A percentile compares a stretch with the other conserved stretches of the same genome.
Conservation (phyloP, 306 rosid species). For the Prunus campanulata region DNA sequence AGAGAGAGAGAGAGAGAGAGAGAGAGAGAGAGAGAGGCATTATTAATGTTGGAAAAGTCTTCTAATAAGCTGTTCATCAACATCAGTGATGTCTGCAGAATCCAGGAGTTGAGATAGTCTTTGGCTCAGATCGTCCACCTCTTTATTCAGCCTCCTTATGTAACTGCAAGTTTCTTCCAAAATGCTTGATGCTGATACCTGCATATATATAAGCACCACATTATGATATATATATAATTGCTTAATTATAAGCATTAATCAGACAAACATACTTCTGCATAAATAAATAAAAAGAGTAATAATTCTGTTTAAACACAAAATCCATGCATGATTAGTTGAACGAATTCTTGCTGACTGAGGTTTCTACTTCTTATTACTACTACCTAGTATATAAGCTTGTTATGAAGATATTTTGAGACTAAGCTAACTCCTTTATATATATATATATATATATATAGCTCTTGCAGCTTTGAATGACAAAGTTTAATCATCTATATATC, state of each 20-base stretch:
- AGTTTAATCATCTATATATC: too few species aligned
- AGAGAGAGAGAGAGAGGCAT: conserved; percentile 9
- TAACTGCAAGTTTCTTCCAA: conserved; percentile 43
- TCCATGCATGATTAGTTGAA: neutral
- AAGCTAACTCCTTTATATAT: too few species aligned
- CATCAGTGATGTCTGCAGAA: conserved; percentile 25
- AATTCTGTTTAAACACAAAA: neutral
- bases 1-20: neutral
- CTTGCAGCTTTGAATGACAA: too few species aligned
- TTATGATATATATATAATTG: too few species aligned
- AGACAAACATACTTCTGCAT: too few species aligned
- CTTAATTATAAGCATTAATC: too few species aligned
- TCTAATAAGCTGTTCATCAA: conserved; percentile 24
- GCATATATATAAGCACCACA: neutral
- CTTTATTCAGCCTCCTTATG: conserved; percentile 39
- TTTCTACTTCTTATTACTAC: too few species aligned
- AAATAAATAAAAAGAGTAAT: neutral
- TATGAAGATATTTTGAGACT: too few species aligned
- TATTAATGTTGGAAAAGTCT: conserved; percentile 9
- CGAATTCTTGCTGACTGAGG: too few species aligned
- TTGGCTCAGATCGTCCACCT: conserved; percentile 38
- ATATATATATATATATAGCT: too few species aligned
- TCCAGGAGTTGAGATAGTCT: conserved; percentile 34
- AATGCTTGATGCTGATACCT: conserved; percentile 27
- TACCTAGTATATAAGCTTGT: too few species aligned